Percentiles rank a stretch among this genome's conserved stretches.
phyloP scores from a whole-genome alignment of 1,284 basidiomycete genomes.

The Cutaneotrichosporon sp. region DNA sequence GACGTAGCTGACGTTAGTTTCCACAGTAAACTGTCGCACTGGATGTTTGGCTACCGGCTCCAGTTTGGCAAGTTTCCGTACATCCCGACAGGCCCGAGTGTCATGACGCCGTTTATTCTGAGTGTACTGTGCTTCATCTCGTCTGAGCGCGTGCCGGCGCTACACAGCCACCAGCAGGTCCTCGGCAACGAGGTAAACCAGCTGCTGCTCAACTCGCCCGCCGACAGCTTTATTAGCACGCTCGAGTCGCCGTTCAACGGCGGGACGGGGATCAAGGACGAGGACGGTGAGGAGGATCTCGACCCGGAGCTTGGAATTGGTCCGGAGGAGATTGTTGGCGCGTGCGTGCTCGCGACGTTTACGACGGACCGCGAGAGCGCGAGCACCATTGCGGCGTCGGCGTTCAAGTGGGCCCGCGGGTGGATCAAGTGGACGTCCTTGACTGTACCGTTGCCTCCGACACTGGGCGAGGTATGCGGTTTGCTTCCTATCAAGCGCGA shows the following conservation, averaged over 20 bases:
- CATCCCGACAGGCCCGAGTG: slow-evolving; percentile 29
- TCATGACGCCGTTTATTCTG: slow-evolving; percentile 43
- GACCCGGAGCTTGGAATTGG: slow-evolving; percentile 46
- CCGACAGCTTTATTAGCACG: slow-evolving; percentile 26
- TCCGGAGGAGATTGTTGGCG: slow-evolving; percentile 45
- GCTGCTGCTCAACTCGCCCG: slow-evolving; percentile 32
- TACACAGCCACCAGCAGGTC: slow-evolving; percentile 17
- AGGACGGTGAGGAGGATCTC: slow-evolving; percentile 21
- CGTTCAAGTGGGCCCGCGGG: slow-evolving; percentile 42
- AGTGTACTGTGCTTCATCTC: slow-evolving; percentile 38
- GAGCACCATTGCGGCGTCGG: slow-evolving; percentile 29
- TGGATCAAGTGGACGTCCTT: slow-evolving; percentile 34
- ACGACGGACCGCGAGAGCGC: slow-evolving; percentile 31
- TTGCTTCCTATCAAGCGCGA: slow-evolving; percentile 34
- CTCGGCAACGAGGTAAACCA: slow-evolving; percentile 30
- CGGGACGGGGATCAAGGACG: slow-evolving; percentile 14
- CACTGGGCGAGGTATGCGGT: slow-evolving; percentile 29
- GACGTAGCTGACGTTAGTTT: slow-evolving; percentile 23
- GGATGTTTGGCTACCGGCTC: slow-evolving; percentile 40
- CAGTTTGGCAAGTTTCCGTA: slow-evolving; percentile 40
- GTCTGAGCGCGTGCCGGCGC: slow-evolving; percentile 28
- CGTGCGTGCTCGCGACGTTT: slow-evolving; percentile 35
- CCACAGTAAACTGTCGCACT: slow-evolving; percentile 28
- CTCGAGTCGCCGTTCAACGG: slow-evolving; percentile 15
- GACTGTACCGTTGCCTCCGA: slow-evolving; percentile 17